phyloP scores from a whole-genome alignment of 441 rosid species.

The Eutrema salsugineum region DNA sequence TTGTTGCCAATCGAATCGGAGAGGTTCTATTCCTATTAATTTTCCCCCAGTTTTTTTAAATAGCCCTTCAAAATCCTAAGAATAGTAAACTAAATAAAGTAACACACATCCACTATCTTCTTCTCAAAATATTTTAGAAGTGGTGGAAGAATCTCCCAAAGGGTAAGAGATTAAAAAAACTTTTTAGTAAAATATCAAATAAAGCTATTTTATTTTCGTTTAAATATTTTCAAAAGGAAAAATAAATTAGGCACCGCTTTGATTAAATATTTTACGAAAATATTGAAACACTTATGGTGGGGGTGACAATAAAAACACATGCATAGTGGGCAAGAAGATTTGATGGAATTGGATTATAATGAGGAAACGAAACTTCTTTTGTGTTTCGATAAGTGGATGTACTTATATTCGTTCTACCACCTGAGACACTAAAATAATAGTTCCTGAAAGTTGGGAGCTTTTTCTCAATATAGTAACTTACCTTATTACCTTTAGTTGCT shows the following conservation, averaged over 20 bases:
- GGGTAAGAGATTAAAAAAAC: neutral
- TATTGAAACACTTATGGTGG: neutral
- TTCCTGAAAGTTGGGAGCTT: conserved; percentile 24
- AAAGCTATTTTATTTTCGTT: neutral
- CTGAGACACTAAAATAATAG: conserved; percentile 25
- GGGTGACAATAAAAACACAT: neutral
- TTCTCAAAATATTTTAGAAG: neutral
- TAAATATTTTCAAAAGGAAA: neutral
- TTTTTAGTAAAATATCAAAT: neutral
- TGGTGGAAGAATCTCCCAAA: conserved; percentile 7
- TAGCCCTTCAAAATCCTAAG: neutral
- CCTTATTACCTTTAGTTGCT: neutral
- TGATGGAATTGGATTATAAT: neutral
- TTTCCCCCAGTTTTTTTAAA: neutral
- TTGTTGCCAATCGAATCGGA: no score
- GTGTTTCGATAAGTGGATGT: conserved; percentile 5
- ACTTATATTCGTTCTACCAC: conserved; percentile 26
- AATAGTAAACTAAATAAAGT: neutral
- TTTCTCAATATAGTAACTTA: neutral
- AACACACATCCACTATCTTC: neutral
- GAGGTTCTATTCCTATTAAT: no score
- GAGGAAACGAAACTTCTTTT: neutral
- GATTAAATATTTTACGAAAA: neutral
- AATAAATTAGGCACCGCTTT: neutral
- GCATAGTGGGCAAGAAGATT: conserved; percentile 1